Evolutionary conservation across 1,284 basidiomycete species (phyloP), one percentile per base, ranked within the genome.

Genomic region (Ustilago loliicola): DNA sequence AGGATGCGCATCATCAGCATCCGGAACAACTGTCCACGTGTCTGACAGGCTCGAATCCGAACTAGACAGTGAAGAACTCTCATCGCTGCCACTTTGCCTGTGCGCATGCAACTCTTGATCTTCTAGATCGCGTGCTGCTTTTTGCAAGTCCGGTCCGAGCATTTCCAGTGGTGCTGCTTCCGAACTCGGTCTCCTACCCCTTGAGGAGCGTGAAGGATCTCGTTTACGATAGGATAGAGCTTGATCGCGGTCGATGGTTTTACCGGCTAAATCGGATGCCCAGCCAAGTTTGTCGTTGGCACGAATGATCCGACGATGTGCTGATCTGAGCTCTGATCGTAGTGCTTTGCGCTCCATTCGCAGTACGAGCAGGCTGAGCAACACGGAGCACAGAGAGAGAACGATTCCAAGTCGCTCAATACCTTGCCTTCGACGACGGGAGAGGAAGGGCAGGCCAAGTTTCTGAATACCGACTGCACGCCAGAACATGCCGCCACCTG

Each of bases 401-500:
- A 77, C 70, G 32, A 80, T 75, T 0, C 81, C 81, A 1, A 82
- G 45, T 7, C 79, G 74, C 47, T 82, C 81, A 23, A 82, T 65
- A 29, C 81, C 81, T 21, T 63, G 68, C 10, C 81, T 54, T 7
- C 79, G 73, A 13, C 80, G 70, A 8, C 70, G 66, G 2, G 67
- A 72, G 3, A 79, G 64, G 27, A 75, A 62, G 5, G 61, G 68
- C 4, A 77, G 54, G 13, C 64, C 59, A 7, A 71, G 63, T 9
- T 62, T 50, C n/a, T 68, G 68, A 19, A 79, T 48, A 8, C 81
- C 81, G 2, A 82, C 70, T 0, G 75, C 77, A 6, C 70, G 66
- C 81, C 81, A 82, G 29, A 82, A 80, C 52, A 82, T 72, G 6
- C 81, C 79, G 0, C 72, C 67, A 9, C 81, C 81, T 1, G 69